Conservation (phyloP, 2,329 filamentous ascomycete genomes). For the Alternaria gaisen region DNA sequence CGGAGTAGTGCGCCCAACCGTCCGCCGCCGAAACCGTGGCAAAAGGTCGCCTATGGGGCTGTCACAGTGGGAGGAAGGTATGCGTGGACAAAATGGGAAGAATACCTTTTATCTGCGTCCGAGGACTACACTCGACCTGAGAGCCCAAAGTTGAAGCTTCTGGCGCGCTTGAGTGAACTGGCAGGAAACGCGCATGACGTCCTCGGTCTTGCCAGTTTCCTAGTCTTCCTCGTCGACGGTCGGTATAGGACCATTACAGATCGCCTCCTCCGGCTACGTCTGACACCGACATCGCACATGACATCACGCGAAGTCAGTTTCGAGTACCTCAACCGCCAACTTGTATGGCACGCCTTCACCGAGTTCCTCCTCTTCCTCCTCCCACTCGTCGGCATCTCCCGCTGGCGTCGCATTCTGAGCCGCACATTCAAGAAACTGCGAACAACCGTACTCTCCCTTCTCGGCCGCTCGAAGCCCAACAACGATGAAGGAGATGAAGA, state of each 20-base stretch:
- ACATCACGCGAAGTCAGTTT: slow-evolving; percentile 93
- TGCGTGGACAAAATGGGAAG: slow-evolving; percentile 90
- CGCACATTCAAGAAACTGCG: slow-evolving; percentile 86
- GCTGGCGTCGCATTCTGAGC: slow-evolving; percentile 90
- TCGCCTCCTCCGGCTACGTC: slow-evolving; percentile 80
- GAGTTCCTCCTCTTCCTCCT: slow-evolving; percentile 97
- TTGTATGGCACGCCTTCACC: slow-evolving; percentile 99
- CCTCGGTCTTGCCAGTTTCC: slow-evolving; percentile 83
- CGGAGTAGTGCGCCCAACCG: slow-evolving; percentile 64
- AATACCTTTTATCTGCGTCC: slow-evolving; percentile 79
- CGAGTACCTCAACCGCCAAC: slow-evolving; percentile 95
- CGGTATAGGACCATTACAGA: slow-evolving; percentile 91
- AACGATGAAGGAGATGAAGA: slow-evolving; percentile 60
- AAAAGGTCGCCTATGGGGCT: slow-evolving; percentile 85
- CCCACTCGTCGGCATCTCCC: slow-evolving; percentile 92
- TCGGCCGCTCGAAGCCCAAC: slow-evolving; percentile 55
- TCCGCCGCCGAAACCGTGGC: slow-evolving; percentile 76
- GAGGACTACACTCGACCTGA: slow-evolving; percentile 72
- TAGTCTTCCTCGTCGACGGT: slow-evolving; percentile 90
- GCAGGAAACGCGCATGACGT: slow-evolving; percentile 79
- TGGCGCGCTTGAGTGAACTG: slow-evolving; percentile 75
- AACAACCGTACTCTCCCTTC: slow-evolving; percentile 59
- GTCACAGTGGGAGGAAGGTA: slow-evolving; percentile 89
- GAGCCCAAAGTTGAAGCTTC: slow-evolving; percentile 59
- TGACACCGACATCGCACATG: slow-evolving; percentile 83